Evolutionary conservation across 805 yeast genomes (phyloP), one percentile per base, ranked within the genome.

Genomic region (Suhomyces xylopsoci): DNA sequence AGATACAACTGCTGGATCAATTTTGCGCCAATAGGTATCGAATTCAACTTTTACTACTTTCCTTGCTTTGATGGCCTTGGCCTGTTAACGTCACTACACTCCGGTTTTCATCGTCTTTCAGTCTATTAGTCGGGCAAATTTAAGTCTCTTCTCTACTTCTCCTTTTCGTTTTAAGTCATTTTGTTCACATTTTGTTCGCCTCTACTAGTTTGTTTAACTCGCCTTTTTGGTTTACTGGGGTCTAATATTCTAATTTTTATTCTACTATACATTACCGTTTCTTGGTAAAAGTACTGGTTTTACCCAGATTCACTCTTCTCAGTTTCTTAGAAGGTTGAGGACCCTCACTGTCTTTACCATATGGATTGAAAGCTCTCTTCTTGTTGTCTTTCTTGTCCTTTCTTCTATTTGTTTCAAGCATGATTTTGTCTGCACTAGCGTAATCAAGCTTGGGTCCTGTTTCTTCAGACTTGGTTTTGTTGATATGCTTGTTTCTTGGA

Each of bases 301-400:
- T 74, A n/a, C 80, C 79, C 26, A 56, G 45, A 8, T 65, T 68
- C 20, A 54, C 63, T 12, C 61, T 68, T 63, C 64, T 79, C 64
- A 54, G 58, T 49, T 73, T 80, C 67, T 81, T 83, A 7, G 80
- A 78, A n/a, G 79, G 77, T 57, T 69, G 69, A 7, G 87, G 87
- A 1, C 84, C 87, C 15, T 75, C 76, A 25, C 74, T 68, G 5
- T 68, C 71, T 45, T 71, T 74, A 5, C 77, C 65, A 57, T 83
- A 86, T 3, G 91, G 90, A 67, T 86, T 86, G 56, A 81, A 86
- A 7, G 78, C 62, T 50, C 71, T 68, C 59, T 78, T 78, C 47
- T 66, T 67, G 4, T 58, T 62, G 15, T 58, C 55, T 42, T 56
- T 65, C 48, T 57, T 58, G 26, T 60, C 52, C 32, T 58, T 62